phyloP scores from a whole-genome alignment of 768 basidiomycete genomes.

The Rhizopogon vulgaris region DNA sequence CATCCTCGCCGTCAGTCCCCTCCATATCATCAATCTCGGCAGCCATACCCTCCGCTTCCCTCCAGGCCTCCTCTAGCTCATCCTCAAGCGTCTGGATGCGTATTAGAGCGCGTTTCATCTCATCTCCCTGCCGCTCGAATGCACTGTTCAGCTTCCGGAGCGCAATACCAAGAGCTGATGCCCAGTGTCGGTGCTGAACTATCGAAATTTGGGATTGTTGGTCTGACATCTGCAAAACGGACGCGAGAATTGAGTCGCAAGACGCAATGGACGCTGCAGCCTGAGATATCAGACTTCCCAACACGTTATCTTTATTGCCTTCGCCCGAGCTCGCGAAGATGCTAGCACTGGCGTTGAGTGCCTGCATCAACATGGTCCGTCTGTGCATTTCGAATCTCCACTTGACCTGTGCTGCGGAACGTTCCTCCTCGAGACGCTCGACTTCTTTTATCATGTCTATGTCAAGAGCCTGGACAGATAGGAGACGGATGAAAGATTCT shows the following conservation, averaged over 20 bases:
- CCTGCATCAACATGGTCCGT: constrained; percentile 66
- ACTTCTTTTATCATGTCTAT: constrained; percentile 51
- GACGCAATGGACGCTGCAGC: constrained; percentile 52
- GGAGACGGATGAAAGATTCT: constrained; percentile 66
- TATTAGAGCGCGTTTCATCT: constrained; percentile 43
- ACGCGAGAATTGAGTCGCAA: constrained; percentile 52
- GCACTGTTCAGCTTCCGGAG: constrained; percentile 75
- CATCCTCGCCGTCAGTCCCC: constrained; percentile 20
- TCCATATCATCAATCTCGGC: constrained; percentile 65
- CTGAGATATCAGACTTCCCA: constrained; percentile 46
- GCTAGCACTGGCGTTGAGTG: constrained; percentile 49
- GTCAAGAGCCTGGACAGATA: constrained; percentile 59
- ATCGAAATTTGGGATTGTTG: constrained; percentile 59
- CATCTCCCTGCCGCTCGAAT: constrained; percentile 57
- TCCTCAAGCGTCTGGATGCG: constrained; percentile 53
- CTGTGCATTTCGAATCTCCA: constrained; percentile 65
- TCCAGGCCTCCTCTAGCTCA: constrained; percentile 78
- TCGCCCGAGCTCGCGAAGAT: constrained; percentile 19
- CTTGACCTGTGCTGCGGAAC: constrained; percentile 50
- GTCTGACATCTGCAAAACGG: constrained; percentile 52
- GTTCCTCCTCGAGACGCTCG: constrained; percentile 48
- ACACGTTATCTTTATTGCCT: constrained; percentile 30
- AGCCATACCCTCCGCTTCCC: constrained; percentile 67
- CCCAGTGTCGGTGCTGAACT: constrained; percentile 59
- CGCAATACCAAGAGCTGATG: constrained; percentile 73